Conservation (phyloP, 176 grass and related monocot genomes). For the Alloteropsis semialata region DNA sequence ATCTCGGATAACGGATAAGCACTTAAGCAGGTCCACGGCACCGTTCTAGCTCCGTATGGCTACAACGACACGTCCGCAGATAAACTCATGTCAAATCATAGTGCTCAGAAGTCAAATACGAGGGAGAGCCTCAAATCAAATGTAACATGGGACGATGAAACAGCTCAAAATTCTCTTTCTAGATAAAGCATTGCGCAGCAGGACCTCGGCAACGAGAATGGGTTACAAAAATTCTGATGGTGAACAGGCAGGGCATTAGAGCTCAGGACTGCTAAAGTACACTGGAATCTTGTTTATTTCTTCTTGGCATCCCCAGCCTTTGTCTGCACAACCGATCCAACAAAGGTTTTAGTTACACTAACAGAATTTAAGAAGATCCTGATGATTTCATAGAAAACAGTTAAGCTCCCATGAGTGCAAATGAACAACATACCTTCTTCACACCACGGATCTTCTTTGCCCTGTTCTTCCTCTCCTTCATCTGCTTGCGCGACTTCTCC, state of each 20-base stretch:
- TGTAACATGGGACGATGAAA: background rate
- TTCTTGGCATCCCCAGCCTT: constrained; percentile 94
- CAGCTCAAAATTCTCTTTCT: constrained; percentile 25
- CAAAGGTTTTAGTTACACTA: background rate
- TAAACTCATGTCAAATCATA: background rate
- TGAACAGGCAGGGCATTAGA: background rate
- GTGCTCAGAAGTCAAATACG: background rate
- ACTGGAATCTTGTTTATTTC: constrained; percentile 42
- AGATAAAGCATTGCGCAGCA: constrained; percentile 6
- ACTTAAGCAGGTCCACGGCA: no score
- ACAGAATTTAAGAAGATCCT: background rate
- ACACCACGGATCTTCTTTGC: constrained; percentile 89
- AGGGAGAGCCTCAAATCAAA: background rate
- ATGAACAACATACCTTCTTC: constrained; percentile 67
- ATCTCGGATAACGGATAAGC: no score
- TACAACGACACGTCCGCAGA: background rate
- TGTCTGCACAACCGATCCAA: constrained; percentile 42
- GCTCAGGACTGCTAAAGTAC: background rate
- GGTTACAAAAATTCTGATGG: constrained; percentile 29
- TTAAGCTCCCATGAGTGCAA: background rate
- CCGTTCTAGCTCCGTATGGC: background rate
- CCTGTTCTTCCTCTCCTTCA: constrained; percentile 98
- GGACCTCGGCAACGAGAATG: background rate
- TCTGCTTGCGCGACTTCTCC: constrained; percentile 91
- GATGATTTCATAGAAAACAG: background rate